phyloP scores from a whole-genome alignment of 2,329 filamentous ascomycete genomes.

The Fusarium pininemorale region DNA sequence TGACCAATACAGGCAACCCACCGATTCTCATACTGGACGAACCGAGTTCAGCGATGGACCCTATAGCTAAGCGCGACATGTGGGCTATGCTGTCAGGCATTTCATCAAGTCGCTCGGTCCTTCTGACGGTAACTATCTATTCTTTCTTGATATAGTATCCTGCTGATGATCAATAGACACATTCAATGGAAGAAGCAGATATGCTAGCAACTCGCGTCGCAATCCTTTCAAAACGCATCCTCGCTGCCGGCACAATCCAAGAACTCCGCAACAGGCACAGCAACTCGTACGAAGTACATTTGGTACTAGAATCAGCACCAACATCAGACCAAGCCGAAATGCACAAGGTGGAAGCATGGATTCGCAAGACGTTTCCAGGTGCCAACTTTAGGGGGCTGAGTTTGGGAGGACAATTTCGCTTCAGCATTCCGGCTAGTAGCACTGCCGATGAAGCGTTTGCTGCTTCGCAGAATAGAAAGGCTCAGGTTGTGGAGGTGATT shows the following conservation, averaged over 20 bases:
- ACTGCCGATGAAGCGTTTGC: background rate
- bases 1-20: constrained; percentile 59
- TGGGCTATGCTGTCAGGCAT: constrained; percentile 76
- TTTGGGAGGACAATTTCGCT: background rate
- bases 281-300: constrained; percentile 77
- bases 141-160: too few species aligned
- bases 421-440: background rate
- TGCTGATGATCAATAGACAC: constrained; percentile 55
- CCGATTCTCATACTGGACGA: constrained; percentile 79
- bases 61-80: constrained; percentile 77
- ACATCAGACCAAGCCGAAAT: constrained; percentile 59
- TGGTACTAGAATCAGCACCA: constrained; percentile 76
- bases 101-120: constrained; percentile 70
- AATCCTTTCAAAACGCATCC: constrained; percentile 82
- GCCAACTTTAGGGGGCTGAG: background rate
- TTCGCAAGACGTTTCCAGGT: background rate
- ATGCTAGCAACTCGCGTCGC: constrained; percentile 71
- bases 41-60: constrained; percentile 77
- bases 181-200: constrained; percentile 84
- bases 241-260: constrained; percentile 78
- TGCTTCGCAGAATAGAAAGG: background rate
- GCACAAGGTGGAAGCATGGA: background rate
- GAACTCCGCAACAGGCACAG: constrained; percentile 75
- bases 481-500: background rate
- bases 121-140: constrained; percentile 62